Evolutionary conservation across 257 asterid genomes (phyloP), one percentile per base, ranked within the genome.

Genomic region (Echium plantagineum): DNA sequence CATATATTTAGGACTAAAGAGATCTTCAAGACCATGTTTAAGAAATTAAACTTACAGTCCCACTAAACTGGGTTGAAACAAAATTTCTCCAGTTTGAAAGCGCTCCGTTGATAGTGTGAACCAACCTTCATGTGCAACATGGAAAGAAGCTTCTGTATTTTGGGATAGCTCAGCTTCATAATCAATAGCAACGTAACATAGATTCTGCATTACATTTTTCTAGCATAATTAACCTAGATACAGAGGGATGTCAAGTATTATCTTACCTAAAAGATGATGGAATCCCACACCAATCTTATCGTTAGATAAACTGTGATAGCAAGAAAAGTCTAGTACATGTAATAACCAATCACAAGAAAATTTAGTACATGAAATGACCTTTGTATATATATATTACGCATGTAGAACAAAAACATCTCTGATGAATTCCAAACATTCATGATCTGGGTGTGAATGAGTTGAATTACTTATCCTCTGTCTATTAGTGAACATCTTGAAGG

Each of bases 61-160:
- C 46, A 94, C 94, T 61, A 88, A 77, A 64, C 82, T 94, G 59
- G 97, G 97, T 77, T 75, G 83, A 81, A 88, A 91, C 56, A 91
- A 60, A 79, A 91, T 79, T 71, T 91, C 98, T 75, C 97, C 98
- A 5, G 98, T 91, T 75, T 84, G 89, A 75, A 83, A 91, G 17
- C 97, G 97, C 74, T 91, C 98, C 75, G 76, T 76, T 59, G 96
- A 86, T 64, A 91, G 94, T 30, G 87, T 80, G 71, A 78, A 81
- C 74, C 66, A 73, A 59, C 73, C 84, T 69, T 86, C 80, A 20
- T 90, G 63, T 26, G 89, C 66, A 62, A 89, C 79, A 66, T 73
- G 77, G 69, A 76, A 84, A 52, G 96, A 80, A 61, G 94, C 90
- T 62, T 65, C 63, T 5, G 90, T 85, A 65, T 82, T 85, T 80